Base-by-base conservation (phyloP, 2,329 filamentous ascomycete species). In the Metarhizium guizhouense region DNA sequence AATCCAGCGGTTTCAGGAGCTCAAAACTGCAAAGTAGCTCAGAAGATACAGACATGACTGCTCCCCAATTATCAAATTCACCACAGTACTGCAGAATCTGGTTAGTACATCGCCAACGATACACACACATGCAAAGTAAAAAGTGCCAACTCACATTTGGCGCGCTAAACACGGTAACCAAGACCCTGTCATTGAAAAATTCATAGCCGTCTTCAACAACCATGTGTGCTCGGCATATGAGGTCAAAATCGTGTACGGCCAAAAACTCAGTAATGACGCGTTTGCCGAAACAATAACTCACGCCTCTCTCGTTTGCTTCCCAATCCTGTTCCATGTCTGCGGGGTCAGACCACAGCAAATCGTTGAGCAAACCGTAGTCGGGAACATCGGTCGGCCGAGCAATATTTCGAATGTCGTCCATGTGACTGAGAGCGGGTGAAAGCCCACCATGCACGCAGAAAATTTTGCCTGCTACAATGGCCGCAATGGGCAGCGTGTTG, bases 121-220 rank as follows among this genome's bases (percentile, higher is more conserved):
- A 47, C 49, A 52, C 14, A 20, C 7, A n/a, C 42, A 7, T 40
- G 42, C 42, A 11, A 16, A 20, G 34, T 16, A 48, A 5, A 57
- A n/a, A 1, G 25, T 6, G 20, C 4, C 14, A 42, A 81, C 90
- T 81, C 77, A 95, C 91, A 67, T 99, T 99, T 30, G 94, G 94
- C 52, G 94, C 94, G 60, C 91, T 96, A 70, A 99, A 99, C 1
- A 99, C 93, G 2, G 94, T 99, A 49, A 99, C 94, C 57, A 99
- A 73, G 49, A 96, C 88, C 57, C 94, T 82, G 69, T 99, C 94
- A 59, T 89, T 95, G 72, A 97, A 99, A 72, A 99, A 99, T 67
- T 99, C 94, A 72, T 99, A 99, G 11, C 94, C 94, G 68, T 99
- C 94, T 71, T 99, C 94, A 25, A 99, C 94, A 53, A 99, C 94